Conservation (phyloP, 345 rosid species). For the Eucalyptus pauciflora region DNA sequence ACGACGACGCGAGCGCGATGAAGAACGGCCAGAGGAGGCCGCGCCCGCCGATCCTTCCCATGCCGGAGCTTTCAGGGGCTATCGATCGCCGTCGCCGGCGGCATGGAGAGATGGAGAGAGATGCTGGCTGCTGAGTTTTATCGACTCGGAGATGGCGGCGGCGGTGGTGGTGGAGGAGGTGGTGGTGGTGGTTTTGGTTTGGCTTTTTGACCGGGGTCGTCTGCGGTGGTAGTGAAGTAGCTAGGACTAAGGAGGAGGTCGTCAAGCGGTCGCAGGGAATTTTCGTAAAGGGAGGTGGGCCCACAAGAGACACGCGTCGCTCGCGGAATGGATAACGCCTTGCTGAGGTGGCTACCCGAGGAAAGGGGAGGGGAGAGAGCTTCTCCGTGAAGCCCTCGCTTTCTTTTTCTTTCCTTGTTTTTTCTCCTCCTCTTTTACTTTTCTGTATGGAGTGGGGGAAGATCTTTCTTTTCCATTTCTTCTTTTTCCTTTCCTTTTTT, state of each 20-base stretch:
- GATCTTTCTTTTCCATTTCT: background rate
- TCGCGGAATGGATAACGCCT: no score
- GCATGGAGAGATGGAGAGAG: background rate
- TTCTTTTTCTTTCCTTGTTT: background rate
- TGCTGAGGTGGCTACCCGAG: no score
- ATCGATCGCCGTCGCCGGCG: background rate
- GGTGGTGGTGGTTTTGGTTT: background rate
- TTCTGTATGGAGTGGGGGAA: background rate
- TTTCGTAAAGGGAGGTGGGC: background rate
- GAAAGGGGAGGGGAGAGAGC: background rate
- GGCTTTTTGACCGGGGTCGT: background rate
- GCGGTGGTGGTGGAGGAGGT: fast-evolving
- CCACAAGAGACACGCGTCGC: no score
- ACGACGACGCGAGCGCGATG: background rate
- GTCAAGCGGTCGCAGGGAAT: background rate
- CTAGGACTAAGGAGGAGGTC: background rate
- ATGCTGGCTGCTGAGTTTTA: background rate
- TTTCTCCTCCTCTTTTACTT: background rate
- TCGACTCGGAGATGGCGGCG: background rate
- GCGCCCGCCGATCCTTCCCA: background rate
- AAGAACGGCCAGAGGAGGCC: background rate
- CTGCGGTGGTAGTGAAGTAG: background rate
- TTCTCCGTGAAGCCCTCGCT: background rate
- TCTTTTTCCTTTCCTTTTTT: background rate
- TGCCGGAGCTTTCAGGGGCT: background rate